A percentile compares a stretch with the other conserved stretches of the same genome.
These are phyloP conservation scores for Tubosaeta sp. DNA, from an alignment of 768 basidiomycete genomes.

Conservation along the genomic window DNA sequence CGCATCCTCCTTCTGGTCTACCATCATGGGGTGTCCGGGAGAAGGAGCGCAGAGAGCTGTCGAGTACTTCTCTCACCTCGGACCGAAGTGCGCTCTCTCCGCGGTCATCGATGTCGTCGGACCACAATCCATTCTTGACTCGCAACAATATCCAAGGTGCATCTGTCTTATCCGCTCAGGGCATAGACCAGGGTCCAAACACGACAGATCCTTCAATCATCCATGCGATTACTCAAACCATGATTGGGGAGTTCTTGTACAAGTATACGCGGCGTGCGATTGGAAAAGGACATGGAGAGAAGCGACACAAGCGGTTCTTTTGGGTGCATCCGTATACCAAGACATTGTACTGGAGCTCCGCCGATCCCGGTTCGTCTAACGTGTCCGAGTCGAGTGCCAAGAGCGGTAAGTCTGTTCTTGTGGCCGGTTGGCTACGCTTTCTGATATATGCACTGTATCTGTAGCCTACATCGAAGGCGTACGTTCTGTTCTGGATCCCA, in stretches of 20 bases:
- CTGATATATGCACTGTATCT: slow-evolving; percentile 3
- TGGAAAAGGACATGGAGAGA: slow-evolving; percentile 87
- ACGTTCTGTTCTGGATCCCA: slow-evolving; percentile 87
- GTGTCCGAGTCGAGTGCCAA: slow-evolving; percentile 92
- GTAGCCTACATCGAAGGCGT: slow-evolving; percentile 92
- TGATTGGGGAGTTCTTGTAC: slow-evolving; percentile 99
- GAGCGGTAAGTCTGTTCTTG: slow-evolving; percentile 68
- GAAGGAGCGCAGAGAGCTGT: slow-evolving; percentile 53
- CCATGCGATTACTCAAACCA: slow-evolving; percentile 97
- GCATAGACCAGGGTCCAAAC: slow-evolving; percentile 26
- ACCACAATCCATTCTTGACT: slow-evolving; percentile 50
- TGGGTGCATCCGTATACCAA: slow-evolving; percentile 99
- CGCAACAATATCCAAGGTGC: slow-evolving; percentile 33
- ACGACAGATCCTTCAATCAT: slow-evolving; percentile 87
- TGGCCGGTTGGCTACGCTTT: neutral
- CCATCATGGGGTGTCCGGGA: slow-evolving; percentile 51
- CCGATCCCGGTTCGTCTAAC: slow-evolving; percentile 85
- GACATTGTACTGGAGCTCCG: slow-evolving; percentile 94
- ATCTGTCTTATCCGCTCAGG: slow-evolving; percentile 45
- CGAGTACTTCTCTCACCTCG: slow-evolving; percentile 66
- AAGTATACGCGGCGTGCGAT: slow-evolving; percentile 91
- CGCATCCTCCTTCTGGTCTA: slow-evolving; percentile 39
- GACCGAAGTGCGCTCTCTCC: slow-evolving; percentile 67
- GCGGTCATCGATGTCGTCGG: slow-evolving; percentile 80
- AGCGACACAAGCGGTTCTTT: slow-evolving; percentile 92